Evolutionary conservation across 139 green algal species (phyloP), one percentile per base, ranked within the genome.

Genomic region (Desmodesmus armatus): DNA sequence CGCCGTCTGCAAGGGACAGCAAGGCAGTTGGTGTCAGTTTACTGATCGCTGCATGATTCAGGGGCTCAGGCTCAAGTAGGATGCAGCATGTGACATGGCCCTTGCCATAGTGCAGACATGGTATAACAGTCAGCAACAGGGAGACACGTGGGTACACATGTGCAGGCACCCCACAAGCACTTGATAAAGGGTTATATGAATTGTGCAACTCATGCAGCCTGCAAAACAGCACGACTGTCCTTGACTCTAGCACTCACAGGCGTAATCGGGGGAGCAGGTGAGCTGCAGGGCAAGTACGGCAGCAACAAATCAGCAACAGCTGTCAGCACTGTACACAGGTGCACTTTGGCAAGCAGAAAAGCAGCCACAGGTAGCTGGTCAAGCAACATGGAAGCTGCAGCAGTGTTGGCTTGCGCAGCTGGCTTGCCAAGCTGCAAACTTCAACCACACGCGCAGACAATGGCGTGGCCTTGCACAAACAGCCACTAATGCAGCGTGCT

Each of bases 261-360:
- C 91, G 55, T 90, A 93, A 78, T 97, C 94, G 21, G 92, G 92
- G 0, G 88, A 86, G 88, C 85, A 92, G 25, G 87, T 93, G 21
- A 96, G 85, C 25, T n/a, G n/a, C n/a, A n/a, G n/a, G n/a, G n/a
- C n/a, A n/a, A n/a, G n/a, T n/a, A n/a, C n/a, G n/a, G n/a, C n/a
- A n/a, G n/a, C n/a, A n/a, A n/a, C n/a, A n/a, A n/a, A n/a, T n/a
- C n/a, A n/a, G n/a, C n/a, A n/a, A n/a, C n/a, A n/a, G n/a, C n/a
- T n/a, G n/a, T n/a, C n/a, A n/a, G n/a, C n/a, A n/a, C n/a, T n/a
- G n/a, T n/a, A n/a, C n/a, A n/a, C n/a, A n/a, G n/a, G n/a, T n/a
- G n/a, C n/a, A n/a, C n/a, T n/a, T n/a, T n/a, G n/a, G n/a, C n/a
- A n/a, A n/a, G n/a, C n/a, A n/a, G n/a, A n/a, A n/a, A n/a, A n/a